These are phyloP conservation scores for Potentilla sterilis DNA, from an alignment of 306 rosid species.

Conservation along the genomic window DNA sequence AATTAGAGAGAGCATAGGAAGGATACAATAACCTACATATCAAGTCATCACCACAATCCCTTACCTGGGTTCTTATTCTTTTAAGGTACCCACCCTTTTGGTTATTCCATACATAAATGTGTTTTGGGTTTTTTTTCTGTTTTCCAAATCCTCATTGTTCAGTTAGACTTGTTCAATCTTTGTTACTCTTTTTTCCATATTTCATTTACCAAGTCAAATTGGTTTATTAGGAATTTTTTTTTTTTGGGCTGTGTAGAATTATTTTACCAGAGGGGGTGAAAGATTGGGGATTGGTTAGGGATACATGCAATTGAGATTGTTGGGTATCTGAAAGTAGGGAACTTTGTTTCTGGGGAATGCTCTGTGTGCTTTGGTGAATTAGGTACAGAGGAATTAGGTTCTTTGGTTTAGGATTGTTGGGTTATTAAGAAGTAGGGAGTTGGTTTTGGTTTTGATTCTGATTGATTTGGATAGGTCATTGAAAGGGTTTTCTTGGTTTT, in stretches of 20 bases:
- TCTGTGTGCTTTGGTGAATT: slow-evolving; percentile 40
- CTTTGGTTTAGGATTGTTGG: slow-evolving; percentile 28
- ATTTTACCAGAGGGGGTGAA: slow-evolving; percentile 31
- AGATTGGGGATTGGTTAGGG: slow-evolving; percentile 20
- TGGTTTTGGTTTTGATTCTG: slow-evolving; percentile 13
- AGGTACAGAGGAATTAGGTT: slow-evolving; percentile 26
- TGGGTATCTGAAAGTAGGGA: slow-evolving; percentile 38
- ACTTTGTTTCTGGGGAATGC: slow-evolving; percentile 25
- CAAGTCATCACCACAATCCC: slow-evolving; percentile 23
- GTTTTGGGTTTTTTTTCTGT: neutral
- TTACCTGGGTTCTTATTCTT: neutral
- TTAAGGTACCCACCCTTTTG: slow-evolving; percentile 19
- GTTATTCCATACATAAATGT: neutral
- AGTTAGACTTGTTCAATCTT: slow-evolving; percentile 24
- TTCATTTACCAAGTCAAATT: slow-evolving; percentile 52
- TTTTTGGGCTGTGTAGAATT: slow-evolving; percentile 11
- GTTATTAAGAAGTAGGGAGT: slow-evolving; percentile 22
- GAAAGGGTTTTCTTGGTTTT: slow-evolving; percentile 26
- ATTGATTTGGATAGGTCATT: slow-evolving; percentile 21
- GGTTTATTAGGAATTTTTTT: neutral
- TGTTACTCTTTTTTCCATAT: slow-evolving; percentile 25
- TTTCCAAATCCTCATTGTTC: slow-evolving; percentile 22
- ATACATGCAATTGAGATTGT: slow-evolving; percentile 27
- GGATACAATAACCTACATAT: slow-evolving; percentile 8
- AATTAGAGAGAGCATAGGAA: neutral